Percentiles rank a stretch among this genome's conserved stretches.
These are phyloP conservation scores for Alternaria atra DNA, from an alignment of 2,329 filamentous ascomycete genomes.

Conservation along the genomic window DNA sequence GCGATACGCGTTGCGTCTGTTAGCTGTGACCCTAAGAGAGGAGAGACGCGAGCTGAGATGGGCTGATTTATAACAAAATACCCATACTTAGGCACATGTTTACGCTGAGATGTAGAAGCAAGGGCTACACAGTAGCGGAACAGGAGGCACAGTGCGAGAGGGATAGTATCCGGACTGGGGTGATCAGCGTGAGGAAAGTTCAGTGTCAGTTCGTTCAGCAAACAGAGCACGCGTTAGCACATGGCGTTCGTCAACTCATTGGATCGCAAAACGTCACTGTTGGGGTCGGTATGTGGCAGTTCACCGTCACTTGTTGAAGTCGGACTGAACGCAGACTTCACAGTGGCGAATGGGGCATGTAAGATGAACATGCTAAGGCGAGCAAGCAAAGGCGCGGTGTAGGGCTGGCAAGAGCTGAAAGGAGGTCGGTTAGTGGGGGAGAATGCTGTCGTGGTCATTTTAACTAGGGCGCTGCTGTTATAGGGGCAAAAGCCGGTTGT, in stretches of 20 bases:
- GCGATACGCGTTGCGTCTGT: background rate
- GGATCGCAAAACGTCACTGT: background rate
- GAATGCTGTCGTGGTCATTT: background rate
- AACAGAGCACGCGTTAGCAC: background rate
- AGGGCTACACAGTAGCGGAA: background rate
- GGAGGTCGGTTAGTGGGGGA: background rate
- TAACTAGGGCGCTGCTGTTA: background rate
- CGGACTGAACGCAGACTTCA: background rate
- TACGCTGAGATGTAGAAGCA: background rate
- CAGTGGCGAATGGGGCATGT: background rate
- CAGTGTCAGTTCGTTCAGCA: background rate
- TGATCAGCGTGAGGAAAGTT: background rate
- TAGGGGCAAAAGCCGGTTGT: background rate
- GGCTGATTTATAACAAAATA: background rate
- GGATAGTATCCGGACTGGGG: constrained; percentile 3
- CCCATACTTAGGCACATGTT: background rate
- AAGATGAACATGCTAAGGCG: constrained; percentile 10
- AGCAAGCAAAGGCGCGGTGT: constrained; percentile 5
- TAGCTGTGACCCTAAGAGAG: background rate
- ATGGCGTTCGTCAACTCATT: background rate
- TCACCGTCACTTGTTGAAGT: background rate
- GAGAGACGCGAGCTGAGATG: background rate
- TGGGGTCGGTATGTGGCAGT: background rate
- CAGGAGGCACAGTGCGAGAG: constrained; percentile 1
- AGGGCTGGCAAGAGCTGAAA: background rate